Base-by-base conservation (phyloP, 345 rosid genomes). In the Murraya paniculata region DNA sequence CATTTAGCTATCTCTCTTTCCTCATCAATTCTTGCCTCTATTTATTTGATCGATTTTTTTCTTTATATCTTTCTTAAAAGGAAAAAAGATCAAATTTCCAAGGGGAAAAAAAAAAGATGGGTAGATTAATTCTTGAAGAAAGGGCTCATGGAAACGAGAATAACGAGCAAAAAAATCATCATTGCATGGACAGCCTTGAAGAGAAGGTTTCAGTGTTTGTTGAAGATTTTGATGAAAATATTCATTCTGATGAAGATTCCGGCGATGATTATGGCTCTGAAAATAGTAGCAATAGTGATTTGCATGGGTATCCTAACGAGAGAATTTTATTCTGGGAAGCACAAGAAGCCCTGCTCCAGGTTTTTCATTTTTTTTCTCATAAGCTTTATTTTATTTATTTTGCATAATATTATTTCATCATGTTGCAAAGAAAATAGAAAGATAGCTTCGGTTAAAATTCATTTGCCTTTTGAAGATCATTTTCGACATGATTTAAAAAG, bases 301-400 rank as follows among this genome's bases (percentile, higher is more conserved):
- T 81, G 10, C 36, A 35, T 55, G 25, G 68, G 72, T 56, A 28
- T 77, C 19, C 50, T 2, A 45, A 9, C n/a, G 62, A 75, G 35
- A 75, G 62, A 53, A 36, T 55, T 50, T 31, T 65, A 5, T 88
- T 36, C 68, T 88, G 91, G 91, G 87, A 88, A 72, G 81, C 89
- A 7, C 87, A 86, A 21, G 77, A 82, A 64, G 85, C 89, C 10
- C 76, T 86, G 84, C 87, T 88, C 78, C 89, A 86, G 89, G 91
- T 88, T 78, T 33, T 9, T 57, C 9, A 0, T 57, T 48, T 5
- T 10, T 27, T 18, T 4, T 13, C 48, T 11, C 9, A 3, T 64
- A 0, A 55, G 27, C 22, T 3, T 72, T 38, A 6, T 55, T 55
- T 60, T 30, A 22, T 72, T 81, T 9, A 30, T 55, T 36, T 30